Conservation (phyloP, 768 basidiomycete genomes). For the Leucosporidium scottii region DNA sequence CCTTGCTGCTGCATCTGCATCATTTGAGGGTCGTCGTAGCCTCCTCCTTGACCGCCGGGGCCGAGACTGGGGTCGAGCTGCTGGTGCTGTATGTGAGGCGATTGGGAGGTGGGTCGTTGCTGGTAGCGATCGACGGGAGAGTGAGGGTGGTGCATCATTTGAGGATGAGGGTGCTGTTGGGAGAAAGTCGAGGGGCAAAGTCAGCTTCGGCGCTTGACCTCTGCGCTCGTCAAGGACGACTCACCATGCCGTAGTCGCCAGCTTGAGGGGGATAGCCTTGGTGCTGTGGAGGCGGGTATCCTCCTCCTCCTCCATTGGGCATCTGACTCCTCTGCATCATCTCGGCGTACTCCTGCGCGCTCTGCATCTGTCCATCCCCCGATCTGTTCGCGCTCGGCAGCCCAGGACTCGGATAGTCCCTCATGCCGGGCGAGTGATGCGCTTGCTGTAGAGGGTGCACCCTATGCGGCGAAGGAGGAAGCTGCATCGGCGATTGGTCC, state of each 20-base stretch:
- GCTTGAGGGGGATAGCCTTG: slow-evolving; percentile 20
- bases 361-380: slow-evolving; percentile 7
- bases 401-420: background rate
- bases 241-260: slow-evolving; percentile 14
- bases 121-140: slow-evolving; percentile 6
- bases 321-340: slow-evolving; percentile 21
- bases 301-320: background rate
- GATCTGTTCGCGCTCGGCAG: background rate
- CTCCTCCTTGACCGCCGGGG: background rate
- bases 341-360: slow-evolving; percentile 12
- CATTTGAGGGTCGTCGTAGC: slow-evolving; percentile 5
- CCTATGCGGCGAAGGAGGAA: background rate
- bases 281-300: background rate
- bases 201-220: background rate
- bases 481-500: background rate
- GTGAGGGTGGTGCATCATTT: background rate
- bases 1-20: background rate
- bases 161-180: background rate
- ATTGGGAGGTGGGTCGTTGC: background rate
- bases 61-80: slow-evolving; percentile 1
- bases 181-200: background rate
- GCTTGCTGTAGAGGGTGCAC: background rate
- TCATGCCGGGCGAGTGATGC: background rate
- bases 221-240: background rate
- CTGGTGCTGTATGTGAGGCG: slow-evolving; percentile 3